A percentile compares a stretch with the other conserved stretches of the same genome.
Evolutionary conservation across 1,139 yeast genomes (phyloP).

Genomic region (Candida anutae): DNA sequence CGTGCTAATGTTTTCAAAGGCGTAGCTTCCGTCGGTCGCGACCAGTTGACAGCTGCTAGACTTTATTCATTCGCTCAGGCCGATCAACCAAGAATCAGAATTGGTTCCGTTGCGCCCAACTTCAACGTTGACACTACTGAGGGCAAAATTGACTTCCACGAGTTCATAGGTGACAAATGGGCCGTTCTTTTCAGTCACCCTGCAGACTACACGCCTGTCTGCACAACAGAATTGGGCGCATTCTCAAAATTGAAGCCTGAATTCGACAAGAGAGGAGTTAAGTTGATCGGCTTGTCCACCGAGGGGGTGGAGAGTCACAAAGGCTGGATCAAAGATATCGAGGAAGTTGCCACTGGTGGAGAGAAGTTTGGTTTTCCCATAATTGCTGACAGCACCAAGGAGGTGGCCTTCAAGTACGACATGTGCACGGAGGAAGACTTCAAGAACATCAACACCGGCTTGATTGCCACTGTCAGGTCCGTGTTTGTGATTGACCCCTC

Average conservation of each 20-base stretch:
- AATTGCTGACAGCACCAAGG: conserved; percentile 67
- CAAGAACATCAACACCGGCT: conserved; percentile 9
- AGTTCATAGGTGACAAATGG: conserved; percentile 71
- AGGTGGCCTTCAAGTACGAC: conserved; percentile 62
- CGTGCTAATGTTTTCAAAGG: conserved; percentile 6
- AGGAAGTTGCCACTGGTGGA: conserved; percentile 59
- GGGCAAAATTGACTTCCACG: conserved; percentile 71
- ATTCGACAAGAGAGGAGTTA: conserved; percentile 67
- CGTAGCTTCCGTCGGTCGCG: conserved; percentile 1
- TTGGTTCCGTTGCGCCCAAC: conserved; percentile 73
- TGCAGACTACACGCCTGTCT: conserved; percentile 83
- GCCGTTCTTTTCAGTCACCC: conserved; percentile 79
- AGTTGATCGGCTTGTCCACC: conserved; percentile 74
- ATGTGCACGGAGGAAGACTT: conserved; percentile 42
- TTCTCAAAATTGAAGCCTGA: conserved; percentile 80
- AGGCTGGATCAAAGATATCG: conserved; percentile 79
- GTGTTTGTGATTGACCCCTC: conserved; percentile 78
- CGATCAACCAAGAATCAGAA: conserved; percentile 60
- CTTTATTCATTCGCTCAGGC: conserved; percentile 46
- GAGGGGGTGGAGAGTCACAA: conserved; percentile 64
- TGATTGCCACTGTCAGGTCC: conserved; percentile 59
- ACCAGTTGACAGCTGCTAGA: conserved; percentile 1
- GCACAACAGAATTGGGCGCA: conserved; percentile 87
- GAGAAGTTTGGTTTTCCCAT: conserved; percentile 61
- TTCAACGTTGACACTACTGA: conserved; percentile 66